Conservation (phyloP, 228 moss, liverwort and hornwort species). For the Sphagnum magellanicum region DNA sequence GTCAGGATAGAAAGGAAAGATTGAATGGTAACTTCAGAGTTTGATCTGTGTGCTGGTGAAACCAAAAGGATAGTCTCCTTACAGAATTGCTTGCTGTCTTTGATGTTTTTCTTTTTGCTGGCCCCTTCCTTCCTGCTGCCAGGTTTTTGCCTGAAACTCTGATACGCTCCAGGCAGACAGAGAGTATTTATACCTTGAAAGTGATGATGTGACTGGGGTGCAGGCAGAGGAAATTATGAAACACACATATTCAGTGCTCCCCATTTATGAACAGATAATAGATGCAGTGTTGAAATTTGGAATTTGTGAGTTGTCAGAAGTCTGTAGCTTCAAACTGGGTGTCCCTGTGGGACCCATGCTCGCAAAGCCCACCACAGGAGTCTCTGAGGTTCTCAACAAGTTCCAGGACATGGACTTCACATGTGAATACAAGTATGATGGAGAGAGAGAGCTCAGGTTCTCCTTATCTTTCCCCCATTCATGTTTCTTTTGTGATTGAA, state of each 20-base stretch:
- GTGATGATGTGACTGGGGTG: background rate
- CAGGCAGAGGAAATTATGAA: slow-evolving; percentile 87
- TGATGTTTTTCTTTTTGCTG: background rate
- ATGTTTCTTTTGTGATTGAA: too few relatives aligned
- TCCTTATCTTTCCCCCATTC: too few relatives aligned
- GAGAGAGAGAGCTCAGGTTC: slow-evolving; percentile 96
- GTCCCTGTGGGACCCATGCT: slow-evolving; percentile 97
- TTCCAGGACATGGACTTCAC: slow-evolving; percentile 93
- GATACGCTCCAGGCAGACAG: too few relatives aligned
- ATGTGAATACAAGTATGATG: slow-evolving; percentile 99
- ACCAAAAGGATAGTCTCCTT: too few relatives aligned
- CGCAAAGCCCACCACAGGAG: slow-evolving; percentile 95
- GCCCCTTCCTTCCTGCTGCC: too few relatives aligned
- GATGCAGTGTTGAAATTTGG: slow-evolving; percentile 55
- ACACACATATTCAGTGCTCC: slow-evolving; percentile 78
- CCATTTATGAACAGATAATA: slow-evolving; percentile 80
- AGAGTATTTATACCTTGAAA: too few relatives aligned
- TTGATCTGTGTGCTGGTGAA: too few relatives aligned
- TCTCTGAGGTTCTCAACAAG: slow-evolving; percentile 96
- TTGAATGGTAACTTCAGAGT: too few relatives aligned
- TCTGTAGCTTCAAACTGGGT: slow-evolving; percentile 80
- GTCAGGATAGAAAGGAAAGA: too few relatives aligned
- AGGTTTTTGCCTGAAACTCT: too few relatives aligned
- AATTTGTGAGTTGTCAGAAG: slow-evolving; percentile 66
- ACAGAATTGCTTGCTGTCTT: background rate